These are phyloP conservation scores for Nitzschia inconspicua DNA, from an alignment of 108 stramenopile genomes.

Conservation along the genomic window DNA sequence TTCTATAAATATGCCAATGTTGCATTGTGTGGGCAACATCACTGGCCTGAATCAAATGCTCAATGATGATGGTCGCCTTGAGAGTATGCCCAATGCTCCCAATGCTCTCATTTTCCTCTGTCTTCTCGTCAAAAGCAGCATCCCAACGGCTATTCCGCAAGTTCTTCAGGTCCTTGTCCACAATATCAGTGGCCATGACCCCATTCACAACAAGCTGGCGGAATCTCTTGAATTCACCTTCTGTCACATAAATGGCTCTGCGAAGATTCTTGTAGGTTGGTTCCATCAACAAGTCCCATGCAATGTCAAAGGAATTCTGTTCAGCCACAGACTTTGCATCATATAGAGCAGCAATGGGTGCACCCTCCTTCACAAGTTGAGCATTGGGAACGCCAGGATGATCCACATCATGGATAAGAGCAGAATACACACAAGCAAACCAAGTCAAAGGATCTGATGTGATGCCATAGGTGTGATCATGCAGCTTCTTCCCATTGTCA, in stretches of 20 bases:
- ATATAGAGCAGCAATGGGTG: conserved; percentile 40
- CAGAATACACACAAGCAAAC: conserved; percentile 53
- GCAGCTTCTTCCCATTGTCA: not conserved
- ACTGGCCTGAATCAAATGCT: conserved; percentile 42
- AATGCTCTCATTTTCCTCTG: not conserved
- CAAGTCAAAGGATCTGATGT: conserved; percentile 37
- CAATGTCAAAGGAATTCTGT: conserved; percentile 50
- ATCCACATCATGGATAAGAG: conserved; percentile 58
- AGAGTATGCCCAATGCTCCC: conserved; percentile 8
- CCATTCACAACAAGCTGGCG: conserved; percentile 59
- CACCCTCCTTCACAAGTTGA: conserved; percentile 21
- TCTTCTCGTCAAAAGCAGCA: not conserved
- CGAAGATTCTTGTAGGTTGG: conserved; percentile 25
- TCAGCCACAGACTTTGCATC: conserved; percentile 51
- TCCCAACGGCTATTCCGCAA: conserved; percentile 11
- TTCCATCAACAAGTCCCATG: conserved; percentile 46
- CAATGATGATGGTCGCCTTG: conserved; percentile 35
- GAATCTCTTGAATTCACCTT: conserved; percentile 36
- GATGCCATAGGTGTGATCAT: conserved; percentile 16
- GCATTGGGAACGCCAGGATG: conserved; percentile 26
- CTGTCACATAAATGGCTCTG: conserved; percentile 25
- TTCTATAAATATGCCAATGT: conserved; percentile 35
- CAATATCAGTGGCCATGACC: conserved; percentile 19
- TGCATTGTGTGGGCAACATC: conserved; percentile 49
- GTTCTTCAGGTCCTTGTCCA: conserved; percentile 11